A percentile compares a stretch with the other conserved stretches of the same genome.
phyloP scores from a whole-genome alignment of 192 early-diverging fungal species.

The Backusella sp. region DNA sequence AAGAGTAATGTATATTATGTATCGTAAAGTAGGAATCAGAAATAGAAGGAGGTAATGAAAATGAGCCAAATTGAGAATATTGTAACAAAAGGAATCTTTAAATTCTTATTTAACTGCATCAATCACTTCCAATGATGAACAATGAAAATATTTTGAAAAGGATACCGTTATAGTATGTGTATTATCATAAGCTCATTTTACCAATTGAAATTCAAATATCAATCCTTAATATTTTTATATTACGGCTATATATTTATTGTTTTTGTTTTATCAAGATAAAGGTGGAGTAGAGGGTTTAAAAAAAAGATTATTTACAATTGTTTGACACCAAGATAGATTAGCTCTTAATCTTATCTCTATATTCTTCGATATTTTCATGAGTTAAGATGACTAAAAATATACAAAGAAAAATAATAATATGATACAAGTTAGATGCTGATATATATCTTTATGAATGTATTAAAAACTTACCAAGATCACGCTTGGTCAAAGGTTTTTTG shows the following conservation, averaged over 20 bases:
- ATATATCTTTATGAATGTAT: background rate
- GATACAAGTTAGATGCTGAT: background rate
- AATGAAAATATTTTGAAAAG: no score
- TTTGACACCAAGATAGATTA: background rate
- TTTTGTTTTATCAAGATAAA: background rate
- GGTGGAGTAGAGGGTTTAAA: background rate
- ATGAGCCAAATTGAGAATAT: no score
- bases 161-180: no score
- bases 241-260: background rate
- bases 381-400: slow-evolving; percentile 54
- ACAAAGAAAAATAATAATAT: background rate
- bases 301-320: slow-evolving; percentile 1
- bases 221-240: no score
- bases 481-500: slow-evolving; percentile 89
- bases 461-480: slow-evolving; percentile 67
- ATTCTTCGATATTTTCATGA: slow-evolving; percentile 80
- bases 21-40: no score
- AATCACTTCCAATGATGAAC: no score
- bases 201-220: no score
- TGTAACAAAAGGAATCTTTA: no score
- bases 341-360: slow-evolving; percentile 40
- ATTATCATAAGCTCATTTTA: no score
- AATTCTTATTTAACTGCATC: no score
- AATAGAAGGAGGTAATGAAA: no score
- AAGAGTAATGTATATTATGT: no score